phyloP scores from a whole-genome alignment of 23 red algal genomes.

The Cyanidioschyzon merolae region DNA sequence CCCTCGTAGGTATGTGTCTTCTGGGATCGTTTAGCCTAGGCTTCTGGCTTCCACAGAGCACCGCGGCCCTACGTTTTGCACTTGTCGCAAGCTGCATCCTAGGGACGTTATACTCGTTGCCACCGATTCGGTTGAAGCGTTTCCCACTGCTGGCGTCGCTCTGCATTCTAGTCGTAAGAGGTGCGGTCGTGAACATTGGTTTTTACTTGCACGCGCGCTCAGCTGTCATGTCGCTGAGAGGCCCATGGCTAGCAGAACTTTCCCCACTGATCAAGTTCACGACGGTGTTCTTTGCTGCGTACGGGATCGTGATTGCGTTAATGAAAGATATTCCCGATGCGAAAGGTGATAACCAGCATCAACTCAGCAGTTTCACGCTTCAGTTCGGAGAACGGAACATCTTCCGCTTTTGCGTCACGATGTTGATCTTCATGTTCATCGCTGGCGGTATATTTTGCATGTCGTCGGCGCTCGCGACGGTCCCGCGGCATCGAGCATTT shows the following conservation, averaged over 20 bases:
- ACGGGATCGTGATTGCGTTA: constrained; percentile 74
- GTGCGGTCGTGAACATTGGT: constrained; percentile 65
- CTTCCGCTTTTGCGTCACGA: constrained; percentile 23
- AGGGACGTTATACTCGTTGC: constrained; percentile 62
- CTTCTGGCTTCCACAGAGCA: constrained; percentile 30
- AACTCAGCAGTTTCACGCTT: constrained; percentile 54
- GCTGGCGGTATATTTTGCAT: constrained; percentile 35
- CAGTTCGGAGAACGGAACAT: constrained; percentile 40
- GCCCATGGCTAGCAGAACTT: neutral
- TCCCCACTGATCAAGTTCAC: constrained; percentile 34
- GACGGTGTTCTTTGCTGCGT: constrained; percentile 50
- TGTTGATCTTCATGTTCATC: constrained; percentile 45
- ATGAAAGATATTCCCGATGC: constrained; percentile 92
- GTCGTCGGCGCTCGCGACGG: constrained; percentile 19
- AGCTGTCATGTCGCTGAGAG: neutral
- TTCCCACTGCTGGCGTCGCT: constrained; percentile 64
- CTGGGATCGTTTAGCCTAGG: neutral
- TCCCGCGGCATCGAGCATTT: constrained; percentile 10
- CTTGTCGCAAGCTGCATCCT: constrained; percentile 43
- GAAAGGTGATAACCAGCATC: constrained; percentile 43
- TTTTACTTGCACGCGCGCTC: constrained; percentile 45
- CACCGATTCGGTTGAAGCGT: constrained; percentile 81
- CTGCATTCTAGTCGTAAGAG: constrained; percentile 61
- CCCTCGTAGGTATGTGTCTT: constrained; percentile 27
- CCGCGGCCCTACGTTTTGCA: constrained; percentile 32